Base-by-base conservation (phyloP, 2,329 filamentous ascomycete species). In the Fusarium compactum region DNA sequence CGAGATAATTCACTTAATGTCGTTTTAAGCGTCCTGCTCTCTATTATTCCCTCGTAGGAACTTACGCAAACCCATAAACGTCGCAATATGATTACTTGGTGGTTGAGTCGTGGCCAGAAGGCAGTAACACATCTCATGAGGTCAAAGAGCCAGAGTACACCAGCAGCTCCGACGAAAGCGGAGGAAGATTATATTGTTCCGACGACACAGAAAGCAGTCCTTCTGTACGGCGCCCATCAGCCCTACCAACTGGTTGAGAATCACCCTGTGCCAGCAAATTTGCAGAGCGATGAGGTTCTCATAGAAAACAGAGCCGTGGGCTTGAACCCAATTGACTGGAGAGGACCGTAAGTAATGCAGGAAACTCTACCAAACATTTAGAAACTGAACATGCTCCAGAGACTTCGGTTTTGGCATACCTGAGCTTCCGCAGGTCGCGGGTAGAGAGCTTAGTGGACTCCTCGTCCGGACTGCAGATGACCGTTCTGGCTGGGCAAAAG, bases 291-390 rank as follows among this genome's bases (percentile, higher is more conserved):
- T 51, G 47, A 51, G 20, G 47, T 8, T 87, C 87, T 0, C 47
- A 67, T 11, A 63, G 74, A 20, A 62, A 65, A 15, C 77, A 80
- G 10, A 73, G 72, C 8, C 66, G 72, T 45, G 89, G 93, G 72
- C 79, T 92, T 94, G 40, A 94, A 94, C 73, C 92, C 92, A 0
- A 91, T 94, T 58, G 92, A 93, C 76, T 92, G 89, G 89, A 92
- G 92, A 81, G 86, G 89, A 63, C 89, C 90, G 90, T 92, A 81
- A 72, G 87, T 83, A 34, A 34, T n/a, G 30, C 8, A 51, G 11
- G 3, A 25, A 25, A 15, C 11, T 11, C 8, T 14, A 8, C n/a
- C 8, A 1, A 12, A 11, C 9, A 11, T 38, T 40, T 6, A 20
- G 1, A 8, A 20, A 12, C 16, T 20, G 44, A 16, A 53, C 3